Evolutionary conservation across 2,329 filamentous ascomycete genomes (phyloP).

Genomic region (Talaromyces sp.): DNA sequence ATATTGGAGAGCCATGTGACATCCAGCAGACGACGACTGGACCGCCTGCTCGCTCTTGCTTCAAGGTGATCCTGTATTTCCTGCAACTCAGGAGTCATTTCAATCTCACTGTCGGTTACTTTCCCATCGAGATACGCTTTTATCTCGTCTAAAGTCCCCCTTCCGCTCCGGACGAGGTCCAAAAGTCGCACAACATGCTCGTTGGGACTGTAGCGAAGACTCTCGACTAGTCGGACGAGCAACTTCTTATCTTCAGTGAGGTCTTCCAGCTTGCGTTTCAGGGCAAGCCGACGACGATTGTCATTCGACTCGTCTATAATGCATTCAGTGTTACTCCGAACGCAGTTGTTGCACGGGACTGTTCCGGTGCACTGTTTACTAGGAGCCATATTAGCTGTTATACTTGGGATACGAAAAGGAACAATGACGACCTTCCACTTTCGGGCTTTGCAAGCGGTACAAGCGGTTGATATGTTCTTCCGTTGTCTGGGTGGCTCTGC

Average conservation of each 20-base stretch:
- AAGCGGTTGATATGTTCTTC: constrained; percentile 20
- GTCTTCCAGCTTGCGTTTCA: constrained; percentile 28
- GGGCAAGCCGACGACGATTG: constrained; percentile 25
- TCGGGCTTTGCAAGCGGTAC: constrained; percentile 16
- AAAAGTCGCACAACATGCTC: constrained; percentile 16
- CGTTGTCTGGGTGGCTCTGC: constrained; percentile 12
- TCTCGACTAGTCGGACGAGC: constrained; percentile 25
- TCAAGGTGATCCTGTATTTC: constrained; percentile 11
- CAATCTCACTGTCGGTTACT: constrained; percentile 7
- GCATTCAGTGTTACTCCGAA: constrained; percentile 25
- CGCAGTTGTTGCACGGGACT: constrained; percentile 27
- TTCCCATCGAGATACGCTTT: constrained; percentile 13
- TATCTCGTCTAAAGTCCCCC: constrained; percentile 10
- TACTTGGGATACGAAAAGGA: neutral
- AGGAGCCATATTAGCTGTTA: constrained; percentile 22
- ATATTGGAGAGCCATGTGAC: constrained; percentile 20
- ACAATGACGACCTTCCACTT: constrained; percentile 18
- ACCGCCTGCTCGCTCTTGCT: constrained; percentile 2
- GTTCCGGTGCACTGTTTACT: constrained; percentile 36
- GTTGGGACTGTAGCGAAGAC: constrained; percentile 24
- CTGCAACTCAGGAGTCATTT: constrained; percentile 15
- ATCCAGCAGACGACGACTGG: constrained; percentile 18
- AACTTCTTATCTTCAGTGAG: constrained; percentile 27
- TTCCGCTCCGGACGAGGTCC: constrained; percentile 16
- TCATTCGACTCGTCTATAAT: constrained; percentile 27